phyloP scores from a whole-genome alignment of 352 stramenopile species.

The Thalassiosira livingstoniorum region DNA sequence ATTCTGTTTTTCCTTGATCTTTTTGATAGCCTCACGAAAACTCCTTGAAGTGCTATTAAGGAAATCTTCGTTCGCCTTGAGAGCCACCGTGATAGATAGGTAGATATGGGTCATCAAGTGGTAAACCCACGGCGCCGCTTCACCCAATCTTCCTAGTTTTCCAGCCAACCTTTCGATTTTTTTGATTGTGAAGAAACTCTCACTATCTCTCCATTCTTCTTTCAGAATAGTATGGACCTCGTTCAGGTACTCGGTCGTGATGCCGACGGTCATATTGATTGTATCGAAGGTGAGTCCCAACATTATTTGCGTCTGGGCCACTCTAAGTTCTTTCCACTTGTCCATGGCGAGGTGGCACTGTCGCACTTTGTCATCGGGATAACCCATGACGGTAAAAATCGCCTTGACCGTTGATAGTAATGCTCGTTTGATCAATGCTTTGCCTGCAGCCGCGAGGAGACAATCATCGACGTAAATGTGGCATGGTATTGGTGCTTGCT shows the following conservation, averaged over 20 bases:
- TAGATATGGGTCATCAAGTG: conserved; percentile 50
- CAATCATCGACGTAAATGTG: conserved; percentile 33
- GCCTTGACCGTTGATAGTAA: conserved; percentile 1
- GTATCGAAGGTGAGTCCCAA: conserved; percentile 20
- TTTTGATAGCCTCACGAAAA: conserved; percentile 27
- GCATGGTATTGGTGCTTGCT: neutral
- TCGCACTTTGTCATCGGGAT: neutral
- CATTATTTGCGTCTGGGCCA: neutral
- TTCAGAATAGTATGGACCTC: neutral
- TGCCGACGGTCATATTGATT: neutral
- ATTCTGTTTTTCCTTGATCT: conserved; percentile 17
- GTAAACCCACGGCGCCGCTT: conserved; percentile 27
- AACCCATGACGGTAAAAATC: conserved; percentile 27
- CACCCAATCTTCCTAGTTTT: conserved; percentile 23
- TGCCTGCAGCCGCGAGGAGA: neutral
- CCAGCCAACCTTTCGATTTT: conserved; percentile 16
- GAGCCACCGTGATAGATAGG: conserved; percentile 23
- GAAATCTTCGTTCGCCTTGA: conserved; percentile 13
- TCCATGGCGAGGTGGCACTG: conserved; percentile 4
- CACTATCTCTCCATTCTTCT: neutral
- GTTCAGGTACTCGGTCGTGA: conserved; percentile 12
- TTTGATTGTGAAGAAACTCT: neutral
- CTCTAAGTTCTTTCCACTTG: conserved; percentile 12
- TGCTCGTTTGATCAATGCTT: neutral
- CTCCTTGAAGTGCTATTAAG: conserved; percentile 4